A percentile compares a stretch with the other conserved stretches of the same genome.
These are phyloP conservation scores for Hirschioporus abietinus DNA, from an alignment of 768 basidiomycete species.

Conservation along the genomic window DNA sequence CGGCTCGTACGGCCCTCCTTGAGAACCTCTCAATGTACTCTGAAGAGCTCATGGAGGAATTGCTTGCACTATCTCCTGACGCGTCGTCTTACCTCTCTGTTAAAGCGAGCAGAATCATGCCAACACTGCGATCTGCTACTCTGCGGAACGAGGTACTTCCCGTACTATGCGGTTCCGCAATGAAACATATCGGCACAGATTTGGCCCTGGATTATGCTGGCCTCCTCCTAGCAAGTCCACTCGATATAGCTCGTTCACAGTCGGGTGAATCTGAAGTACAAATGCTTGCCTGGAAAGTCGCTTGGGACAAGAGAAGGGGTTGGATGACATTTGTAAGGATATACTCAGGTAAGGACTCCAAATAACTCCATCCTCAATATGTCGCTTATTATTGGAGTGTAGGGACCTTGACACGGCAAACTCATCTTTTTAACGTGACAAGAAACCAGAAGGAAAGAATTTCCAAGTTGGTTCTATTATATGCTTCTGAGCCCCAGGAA, in stretches of 20 bases:
- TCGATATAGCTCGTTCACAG: slow-evolving; percentile 52
- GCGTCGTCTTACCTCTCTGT: slow-evolving; percentile 66
- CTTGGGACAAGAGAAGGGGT: slow-evolving; percentile 75
- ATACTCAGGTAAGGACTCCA: slow-evolving; percentile 61
- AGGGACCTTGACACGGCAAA: slow-evolving; percentile 70
- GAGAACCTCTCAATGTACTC: slow-evolving; percentile 80
- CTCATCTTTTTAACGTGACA: slow-evolving; percentile 55
- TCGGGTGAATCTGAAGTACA: slow-evolving; percentile 45
- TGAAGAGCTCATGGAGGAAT: slow-evolving; percentile 69
- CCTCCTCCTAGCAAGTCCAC: slow-evolving; percentile 70
- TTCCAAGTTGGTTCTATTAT: slow-evolving; percentile 71
- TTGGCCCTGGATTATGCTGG: slow-evolving; percentile 78
- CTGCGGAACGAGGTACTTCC: slow-evolving; percentile 64
- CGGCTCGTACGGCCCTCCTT: slow-evolving; percentile 64
- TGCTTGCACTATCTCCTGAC: slow-evolving; percentile 52
- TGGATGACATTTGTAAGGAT: slow-evolving; percentile 94
- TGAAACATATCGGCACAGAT: slow-evolving; percentile 77
- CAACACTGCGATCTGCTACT: slow-evolving; percentile 64
- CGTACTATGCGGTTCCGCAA: slow-evolving; percentile 78
- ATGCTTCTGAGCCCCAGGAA: slow-evolving; percentile 70
- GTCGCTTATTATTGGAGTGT: neutral
- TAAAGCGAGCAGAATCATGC: slow-evolving; percentile 44
- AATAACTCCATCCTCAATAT: neutral
- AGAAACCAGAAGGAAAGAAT: slow-evolving; percentile 67
- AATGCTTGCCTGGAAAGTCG: slow-evolving; percentile 83